Conservation (phyloP, 257 asterid genomes). For the Coffea eugenioides region DNA sequence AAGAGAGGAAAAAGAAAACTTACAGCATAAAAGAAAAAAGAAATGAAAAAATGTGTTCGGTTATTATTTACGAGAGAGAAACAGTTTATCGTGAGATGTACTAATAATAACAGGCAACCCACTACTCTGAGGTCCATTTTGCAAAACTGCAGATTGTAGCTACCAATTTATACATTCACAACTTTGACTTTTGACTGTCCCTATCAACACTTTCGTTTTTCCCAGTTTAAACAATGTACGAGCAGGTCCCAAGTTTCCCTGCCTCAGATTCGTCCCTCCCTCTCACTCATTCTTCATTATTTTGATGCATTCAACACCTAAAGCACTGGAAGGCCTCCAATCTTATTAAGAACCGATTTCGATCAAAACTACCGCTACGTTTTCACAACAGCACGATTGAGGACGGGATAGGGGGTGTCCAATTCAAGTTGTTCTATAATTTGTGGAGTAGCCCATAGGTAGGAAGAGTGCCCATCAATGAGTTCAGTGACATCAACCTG, state of each 20-base stretch:
- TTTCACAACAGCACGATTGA: constrained; percentile 29
- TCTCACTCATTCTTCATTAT: background rate
- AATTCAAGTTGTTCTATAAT: constrained; percentile 78
- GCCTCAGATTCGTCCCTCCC: background rate
- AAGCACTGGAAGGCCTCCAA: background rate
- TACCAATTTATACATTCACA: background rate
- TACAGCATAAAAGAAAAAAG: background rate
- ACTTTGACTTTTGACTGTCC: background rate
- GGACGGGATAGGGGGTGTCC: constrained; percentile 67
- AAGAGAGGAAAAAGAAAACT: background rate
- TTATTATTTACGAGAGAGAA: background rate
- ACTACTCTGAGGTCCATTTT: background rate
- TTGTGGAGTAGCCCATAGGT: constrained; percentile 69
- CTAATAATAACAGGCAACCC: background rate
- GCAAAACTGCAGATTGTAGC: background rate
- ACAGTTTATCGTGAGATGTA: background rate
- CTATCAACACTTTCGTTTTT: background rate
- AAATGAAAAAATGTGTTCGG: background rate
- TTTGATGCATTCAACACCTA: background rate
- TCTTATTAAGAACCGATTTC: background rate
- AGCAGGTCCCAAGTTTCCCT: background rate
- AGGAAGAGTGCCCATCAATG: constrained; percentile 89
- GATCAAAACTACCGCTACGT: constrained; percentile 17
- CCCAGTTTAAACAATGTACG: background rate
- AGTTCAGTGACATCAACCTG: constrained; percentile 84